These are phyloP conservation scores for Trypanosoma brucei DNA, from an alignment of 208 protist species.

Conservation along the genomic window DNA sequence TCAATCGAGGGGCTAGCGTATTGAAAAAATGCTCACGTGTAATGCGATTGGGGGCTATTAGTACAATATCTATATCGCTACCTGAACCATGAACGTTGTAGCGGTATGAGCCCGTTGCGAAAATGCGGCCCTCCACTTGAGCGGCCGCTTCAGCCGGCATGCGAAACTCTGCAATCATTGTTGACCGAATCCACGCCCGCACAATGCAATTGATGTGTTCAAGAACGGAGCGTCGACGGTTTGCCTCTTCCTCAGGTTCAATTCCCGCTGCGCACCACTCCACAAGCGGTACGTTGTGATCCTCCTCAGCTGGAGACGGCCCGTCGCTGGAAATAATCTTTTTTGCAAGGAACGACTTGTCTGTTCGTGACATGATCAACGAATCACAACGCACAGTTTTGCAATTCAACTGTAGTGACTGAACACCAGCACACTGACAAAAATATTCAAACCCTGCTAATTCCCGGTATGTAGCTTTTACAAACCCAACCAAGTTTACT, in stretches of 20 bases:
- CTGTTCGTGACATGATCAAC: constrained; percentile 15
- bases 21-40: constrained; percentile 94
- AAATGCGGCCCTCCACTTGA: constrained; percentile 92
- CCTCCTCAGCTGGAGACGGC: constrained; percentile 62
- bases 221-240: constrained; percentile 75
- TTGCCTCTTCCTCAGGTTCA: constrained; percentile 86
- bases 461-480: too few relatives aligned
- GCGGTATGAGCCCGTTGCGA: constrained; percentile 97
- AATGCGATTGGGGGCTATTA: constrained; percentile 91
- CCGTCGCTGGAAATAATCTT: constrained; percentile 80
- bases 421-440: background rate
- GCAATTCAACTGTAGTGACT: too few relatives aligned
- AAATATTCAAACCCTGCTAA: background rate
- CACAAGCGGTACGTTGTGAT: constrained; percentile 59
- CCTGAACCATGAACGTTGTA: constrained; percentile 95
- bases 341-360: constrained; percentile 69
- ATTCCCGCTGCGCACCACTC: constrained; percentile 76
- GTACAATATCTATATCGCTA: constrained; percentile 97
- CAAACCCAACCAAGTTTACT: too few relatives aligned
- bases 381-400: background rate
- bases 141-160: constrained; percentile 79
- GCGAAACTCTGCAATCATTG: constrained; percentile 87
- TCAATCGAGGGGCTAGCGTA: constrained; percentile 76
- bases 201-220: constrained; percentile 82
- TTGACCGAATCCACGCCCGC: constrained; percentile 80